Evolutionary conservation across 148 eudicot species (phyloP).

Genomic region (Dianthus caryophyllus): DNA sequence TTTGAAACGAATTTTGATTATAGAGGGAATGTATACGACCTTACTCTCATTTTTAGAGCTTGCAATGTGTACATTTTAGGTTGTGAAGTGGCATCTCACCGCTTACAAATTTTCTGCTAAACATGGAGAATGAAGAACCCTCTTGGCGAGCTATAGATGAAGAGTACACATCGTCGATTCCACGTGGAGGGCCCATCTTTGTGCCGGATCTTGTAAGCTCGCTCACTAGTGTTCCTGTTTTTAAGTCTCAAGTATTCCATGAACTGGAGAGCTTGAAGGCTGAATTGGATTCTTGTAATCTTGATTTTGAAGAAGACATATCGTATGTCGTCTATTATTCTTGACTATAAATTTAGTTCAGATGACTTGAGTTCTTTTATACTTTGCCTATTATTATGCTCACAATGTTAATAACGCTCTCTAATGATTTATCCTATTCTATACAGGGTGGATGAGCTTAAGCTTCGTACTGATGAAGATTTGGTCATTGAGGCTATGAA

Average conservation of each 20-base stretch:
- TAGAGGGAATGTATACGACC: not conserved
- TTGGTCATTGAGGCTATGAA: constrained; percentile 62
- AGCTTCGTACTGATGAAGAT: constrained; percentile 67
- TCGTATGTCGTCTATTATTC: constrained; percentile 34
- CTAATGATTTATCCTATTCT: not conserved
- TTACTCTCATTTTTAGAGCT: not conserved
- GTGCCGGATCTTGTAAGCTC: constrained; percentile 56
- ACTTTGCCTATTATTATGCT: not conserved
- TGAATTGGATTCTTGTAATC: constrained; percentile 31
- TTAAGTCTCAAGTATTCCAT: constrained; percentile 34
- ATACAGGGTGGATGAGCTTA: constrained; percentile 71
- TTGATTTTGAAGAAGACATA: constrained; percentile 49
- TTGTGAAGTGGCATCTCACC: not conserved
- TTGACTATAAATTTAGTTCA: not conserved
- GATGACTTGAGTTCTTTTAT: not conserved
- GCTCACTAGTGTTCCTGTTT: constrained; percentile 43
- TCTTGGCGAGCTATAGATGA: constrained; percentile 21
- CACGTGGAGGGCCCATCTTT: constrained; percentile 81
- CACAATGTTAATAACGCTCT: not conserved
- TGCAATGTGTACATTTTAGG: not conserved
- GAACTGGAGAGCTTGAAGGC: constrained; percentile 54
- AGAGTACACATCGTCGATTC: constrained; percentile 37
- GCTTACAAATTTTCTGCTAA: not conserved
- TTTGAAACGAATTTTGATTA: not conserved
- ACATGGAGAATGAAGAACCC: constrained; percentile 22